These are phyloP conservation scores for Gossypium arboreum DNA, from an alignment of 345 rosid genomes.

Conservation along the genomic window DNA sequence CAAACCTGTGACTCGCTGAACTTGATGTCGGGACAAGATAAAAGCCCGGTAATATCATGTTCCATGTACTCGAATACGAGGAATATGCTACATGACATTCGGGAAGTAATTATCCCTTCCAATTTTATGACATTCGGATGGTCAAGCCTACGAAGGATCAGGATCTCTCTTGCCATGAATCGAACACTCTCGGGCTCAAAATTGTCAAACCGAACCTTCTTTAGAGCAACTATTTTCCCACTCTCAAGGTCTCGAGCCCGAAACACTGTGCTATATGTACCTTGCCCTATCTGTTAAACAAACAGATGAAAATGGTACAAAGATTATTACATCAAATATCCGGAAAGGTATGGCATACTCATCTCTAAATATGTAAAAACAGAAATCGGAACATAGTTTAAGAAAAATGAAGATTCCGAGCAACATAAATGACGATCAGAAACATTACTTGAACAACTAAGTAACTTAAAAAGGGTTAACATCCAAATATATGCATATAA, in stretches of 20 bases:
- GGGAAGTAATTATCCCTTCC: slow-evolving; percentile 82
- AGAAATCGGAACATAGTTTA: too few species aligned
- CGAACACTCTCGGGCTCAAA: slow-evolving; percentile 98
- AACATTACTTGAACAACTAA: too few species aligned
- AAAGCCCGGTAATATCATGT: slow-evolving; percentile 91
- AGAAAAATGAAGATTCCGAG: too few species aligned
- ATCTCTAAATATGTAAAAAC: too few species aligned
- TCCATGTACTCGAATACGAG: slow-evolving; percentile 99
- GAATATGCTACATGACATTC: slow-evolving; percentile 74
- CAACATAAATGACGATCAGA: background rate
- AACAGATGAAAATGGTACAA: slow-evolving; percentile 12
- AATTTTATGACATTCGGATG: slow-evolving; percentile 91
- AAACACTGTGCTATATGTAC: slow-evolving; percentile 91
- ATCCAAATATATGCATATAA: background rate
- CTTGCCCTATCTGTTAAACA: slow-evolving; percentile 78
- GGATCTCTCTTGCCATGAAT: slow-evolving; percentile 96
- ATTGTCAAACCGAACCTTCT: slow-evolving; percentile 94
- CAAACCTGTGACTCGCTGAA: slow-evolving; percentile 90
- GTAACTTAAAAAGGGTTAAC: too few species aligned
- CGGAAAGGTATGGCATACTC: background rate
- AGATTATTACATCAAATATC: background rate
- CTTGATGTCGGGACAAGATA: slow-evolving; percentile 24
- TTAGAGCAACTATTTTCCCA: slow-evolving; percentile 80
- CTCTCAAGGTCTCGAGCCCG: slow-evolving; percentile 76
- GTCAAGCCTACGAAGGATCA: slow-evolving; percentile 80